These are phyloP conservation scores for Solanum tarapatanum DNA, from an alignment of 257 asterid genomes.

Conservation along the genomic window DNA sequence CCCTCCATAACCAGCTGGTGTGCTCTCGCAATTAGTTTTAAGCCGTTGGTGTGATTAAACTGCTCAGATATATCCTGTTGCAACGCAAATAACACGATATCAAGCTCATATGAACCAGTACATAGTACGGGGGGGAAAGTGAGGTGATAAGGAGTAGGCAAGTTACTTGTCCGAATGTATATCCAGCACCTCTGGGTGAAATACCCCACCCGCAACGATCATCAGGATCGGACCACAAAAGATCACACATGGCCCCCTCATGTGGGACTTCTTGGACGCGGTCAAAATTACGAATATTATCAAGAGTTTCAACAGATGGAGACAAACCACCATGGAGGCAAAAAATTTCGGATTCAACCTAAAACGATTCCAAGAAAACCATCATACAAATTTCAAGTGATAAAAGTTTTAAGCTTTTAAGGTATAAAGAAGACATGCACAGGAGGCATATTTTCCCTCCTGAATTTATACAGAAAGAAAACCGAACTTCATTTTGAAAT, in stretches of 20 bases:
- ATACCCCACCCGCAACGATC: conserved; percentile 88
- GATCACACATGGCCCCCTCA: conserved; percentile 86
- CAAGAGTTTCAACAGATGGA: conserved; percentile 71
- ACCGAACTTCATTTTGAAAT: not conserved
- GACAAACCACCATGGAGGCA: conserved; percentile 85
- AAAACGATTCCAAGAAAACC: not conserved
- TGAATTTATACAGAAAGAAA: not conserved
- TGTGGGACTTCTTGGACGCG: conserved; percentile 93
- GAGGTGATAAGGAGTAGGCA: not conserved
- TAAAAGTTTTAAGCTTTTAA: too few relatives aligned
- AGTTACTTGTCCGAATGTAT: conserved; percentile 72
- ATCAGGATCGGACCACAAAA: conserved; percentile 84
- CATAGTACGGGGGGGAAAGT: not conserved
- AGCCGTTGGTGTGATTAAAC: conserved; percentile 57
- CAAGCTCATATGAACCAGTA: not conserved
- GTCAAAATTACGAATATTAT: conserved; percentile 58
- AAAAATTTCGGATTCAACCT: conserved; percentile 84
- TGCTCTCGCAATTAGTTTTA: conserved; percentile 78
- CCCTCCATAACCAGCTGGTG: conserved; percentile 94
- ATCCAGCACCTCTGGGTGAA: conserved; percentile 88
- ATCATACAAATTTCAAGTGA: not conserved
- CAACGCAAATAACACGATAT: not conserved
- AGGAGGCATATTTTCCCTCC: not conserved
- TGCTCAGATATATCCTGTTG: conserved; percentile 83
- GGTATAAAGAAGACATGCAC: not conserved